Base-by-base conservation (phyloP, 257 asterid genomes). In the Avicennia marina region DNA sequence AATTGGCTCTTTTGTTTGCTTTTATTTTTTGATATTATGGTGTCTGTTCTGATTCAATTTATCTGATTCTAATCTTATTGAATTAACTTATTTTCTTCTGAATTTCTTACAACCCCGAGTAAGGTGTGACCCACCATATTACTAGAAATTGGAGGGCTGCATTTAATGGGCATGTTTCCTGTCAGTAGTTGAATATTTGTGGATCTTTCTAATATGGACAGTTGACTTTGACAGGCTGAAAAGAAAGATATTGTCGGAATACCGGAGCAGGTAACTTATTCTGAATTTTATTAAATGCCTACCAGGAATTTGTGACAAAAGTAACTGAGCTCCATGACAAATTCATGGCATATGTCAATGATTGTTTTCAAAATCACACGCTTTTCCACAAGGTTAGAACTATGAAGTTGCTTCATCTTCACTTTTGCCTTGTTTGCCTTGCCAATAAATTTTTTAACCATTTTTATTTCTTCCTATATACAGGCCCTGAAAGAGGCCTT, bases 401-500 rank as follows among this genome's bases (percentile, higher is more conserved):
- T 24, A 39, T 44, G 21, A 15, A 63, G 50, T 29, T 48, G 27
- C 38, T 46, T 10, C 29, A 20, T 68, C 10, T 39, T 65, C 41
- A 29, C 58, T 38, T 66, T 41, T 29, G 13, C 46, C 19, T 18
- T 7, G 18, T 26, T 20, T 33, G 3, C 40, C 21, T 48, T 17
- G 20, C 46, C 24, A 10, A 34, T 49, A 25, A 27, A 39, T 22
- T 60, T 47, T 29, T 24, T 58, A 44, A 17, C 7, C n/a, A 18
- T 12, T 51, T 65, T 46, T 64, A 39, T 26, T 40, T 16, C 22
- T 16, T 69, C 24, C 21, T 58, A 56, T 41, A 29, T 47, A 32
- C 44, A 93, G 99, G 99, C 99, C 68, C 96, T 94, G 40, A 94
- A 94, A 70, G 99, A 94, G 76, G 99, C 99, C 54, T 94, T 94